Evolutionary conservation across 2,329 filamentous ascomycete genomes (phyloP).

Genomic region (Pseudogymnoascus sp.): DNA sequence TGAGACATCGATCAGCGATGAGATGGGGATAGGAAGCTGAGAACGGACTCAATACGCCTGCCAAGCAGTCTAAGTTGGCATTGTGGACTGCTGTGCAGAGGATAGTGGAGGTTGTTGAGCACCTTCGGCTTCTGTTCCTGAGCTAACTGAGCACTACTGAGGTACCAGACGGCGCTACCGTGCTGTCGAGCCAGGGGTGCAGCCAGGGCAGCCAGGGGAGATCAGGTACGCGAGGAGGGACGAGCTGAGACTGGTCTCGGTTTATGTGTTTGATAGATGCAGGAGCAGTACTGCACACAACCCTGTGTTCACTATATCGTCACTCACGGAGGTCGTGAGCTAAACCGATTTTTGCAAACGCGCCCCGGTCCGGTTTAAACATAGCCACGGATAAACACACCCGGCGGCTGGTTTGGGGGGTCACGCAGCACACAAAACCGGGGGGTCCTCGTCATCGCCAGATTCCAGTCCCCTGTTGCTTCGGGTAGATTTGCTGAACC

Average conservation of each 20-base stretch:
- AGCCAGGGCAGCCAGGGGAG: background rate
- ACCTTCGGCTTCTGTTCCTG: slow-evolving; percentile 5
- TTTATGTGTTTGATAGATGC: background rate
- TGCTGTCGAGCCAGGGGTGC: slow-evolving; percentile 1
- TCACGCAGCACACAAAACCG: background rate
- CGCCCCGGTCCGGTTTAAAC: slow-evolving; percentile 1
- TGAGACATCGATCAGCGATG: slow-evolving; percentile 4
- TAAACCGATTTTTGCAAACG: slow-evolving; percentile 1
- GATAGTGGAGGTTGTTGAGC: background rate
- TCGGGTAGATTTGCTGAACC: slow-evolving; percentile 8
- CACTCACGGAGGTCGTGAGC: background rate
- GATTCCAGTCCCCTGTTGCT: background rate
- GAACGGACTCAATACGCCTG: background rate
- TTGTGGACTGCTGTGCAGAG: background rate
- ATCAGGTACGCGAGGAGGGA: slow-evolving; percentile 5
- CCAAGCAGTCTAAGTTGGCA: slow-evolving; percentile 1
- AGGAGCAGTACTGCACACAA: background rate
- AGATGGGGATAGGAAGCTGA: slow-evolving; percentile 7
- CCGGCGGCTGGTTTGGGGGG: background rate
- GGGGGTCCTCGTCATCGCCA: background rate
- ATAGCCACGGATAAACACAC: background rate
- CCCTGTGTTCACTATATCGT: background rate
- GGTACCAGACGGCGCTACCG: background rate
- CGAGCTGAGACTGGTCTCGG: slow-evolving; percentile 6
- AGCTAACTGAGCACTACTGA: background rate